Evolutionary conservation across 2,329 filamentous ascomycete genomes (phyloP).

Genomic region (Parastagonospora avenae): DNA sequence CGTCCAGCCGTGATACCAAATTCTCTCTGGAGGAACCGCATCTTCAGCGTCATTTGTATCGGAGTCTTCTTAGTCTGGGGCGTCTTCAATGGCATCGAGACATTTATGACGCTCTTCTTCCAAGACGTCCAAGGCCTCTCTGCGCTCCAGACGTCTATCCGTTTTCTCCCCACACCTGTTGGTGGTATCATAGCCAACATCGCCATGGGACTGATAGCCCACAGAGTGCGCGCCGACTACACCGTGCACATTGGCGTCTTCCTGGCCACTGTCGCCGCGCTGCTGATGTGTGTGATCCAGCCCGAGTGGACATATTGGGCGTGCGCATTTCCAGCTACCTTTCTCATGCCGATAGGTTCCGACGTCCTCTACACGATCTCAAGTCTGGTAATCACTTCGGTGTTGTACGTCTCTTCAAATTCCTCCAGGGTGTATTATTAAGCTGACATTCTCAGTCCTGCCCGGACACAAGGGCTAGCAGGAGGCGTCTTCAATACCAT

Average conservation of each 20-base stretch:
- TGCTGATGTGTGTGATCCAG: constrained; percentile 55
- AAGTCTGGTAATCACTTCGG: constrained; percentile 51
- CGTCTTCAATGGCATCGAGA: constrained; percentile 45
- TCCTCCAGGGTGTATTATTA: no score
- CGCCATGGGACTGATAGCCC: constrained; percentile 53
- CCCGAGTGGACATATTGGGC: constrained; percentile 56
- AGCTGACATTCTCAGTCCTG: constrained; percentile 17
- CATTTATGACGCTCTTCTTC: constrained; percentile 53
- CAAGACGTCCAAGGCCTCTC: constrained; percentile 46
- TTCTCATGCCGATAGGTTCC: constrained; percentile 51
- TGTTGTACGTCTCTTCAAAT: constrained; percentile 28
- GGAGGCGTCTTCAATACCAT: constrained; percentile 55
- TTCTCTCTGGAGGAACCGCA: constrained; percentile 62
- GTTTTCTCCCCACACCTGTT: constrained; percentile 50
- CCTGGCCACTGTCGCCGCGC: constrained; percentile 39
- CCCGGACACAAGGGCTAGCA: constrained; percentile 50
- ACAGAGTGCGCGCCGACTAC: constrained; percentile 51
- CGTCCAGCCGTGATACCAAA: constrained; percentile 66
- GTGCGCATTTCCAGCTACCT: constrained; percentile 51
- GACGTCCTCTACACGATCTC: constrained; percentile 53
- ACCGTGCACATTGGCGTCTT: constrained; percentile 44
- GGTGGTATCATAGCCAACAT: constrained; percentile 51
- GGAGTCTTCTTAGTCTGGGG: constrained; percentile 48
- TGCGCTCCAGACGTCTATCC: constrained; percentile 46
- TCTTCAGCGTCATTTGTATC: constrained; percentile 62